phyloP scores from a whole-genome alignment of 805 yeast species.

The Wickerhamiella brachini region DNA sequence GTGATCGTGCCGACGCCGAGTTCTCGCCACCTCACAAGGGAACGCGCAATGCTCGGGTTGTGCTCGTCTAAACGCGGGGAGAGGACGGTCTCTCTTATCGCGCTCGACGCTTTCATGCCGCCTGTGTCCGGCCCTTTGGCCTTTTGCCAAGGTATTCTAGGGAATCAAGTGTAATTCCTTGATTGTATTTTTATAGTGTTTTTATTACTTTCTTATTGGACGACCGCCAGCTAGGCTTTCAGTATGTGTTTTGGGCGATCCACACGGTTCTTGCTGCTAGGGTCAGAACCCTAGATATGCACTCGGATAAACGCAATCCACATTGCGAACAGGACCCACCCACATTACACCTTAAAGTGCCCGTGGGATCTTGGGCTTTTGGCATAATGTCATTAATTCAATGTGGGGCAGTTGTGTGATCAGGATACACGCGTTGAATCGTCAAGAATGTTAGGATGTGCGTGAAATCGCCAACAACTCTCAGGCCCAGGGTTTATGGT shows the following conservation, averaged over 20 bases:
- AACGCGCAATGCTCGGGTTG: background rate
- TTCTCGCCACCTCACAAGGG: slow-evolving; percentile 4
- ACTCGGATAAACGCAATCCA: background rate
- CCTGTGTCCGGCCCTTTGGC: background rate
- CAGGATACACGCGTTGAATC: no score
- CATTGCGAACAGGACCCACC: no score
- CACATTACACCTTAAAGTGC: no score
- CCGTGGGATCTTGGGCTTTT: no score
- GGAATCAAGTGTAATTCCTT: background rate
- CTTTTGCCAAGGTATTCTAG: background rate
- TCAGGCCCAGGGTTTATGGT: background rate
- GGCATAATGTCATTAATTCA: no score
- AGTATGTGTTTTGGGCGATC: no score
- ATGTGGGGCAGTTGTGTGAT: no score
- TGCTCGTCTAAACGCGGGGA: background rate
- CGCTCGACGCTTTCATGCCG: background rate
- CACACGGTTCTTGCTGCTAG: background rate
- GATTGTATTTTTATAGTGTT: background rate
- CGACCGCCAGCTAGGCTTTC: no score
- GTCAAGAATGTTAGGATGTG: no score
- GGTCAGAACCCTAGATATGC: background rate
- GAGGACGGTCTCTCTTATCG: background rate
- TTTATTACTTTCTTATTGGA: background rate
- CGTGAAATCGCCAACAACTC: no score
- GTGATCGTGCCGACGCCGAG: slow-evolving; percentile 3